Evolutionary conservation across 1,139 yeast species (phyloP).

Genomic region (Fermentozyma sake): DNA sequence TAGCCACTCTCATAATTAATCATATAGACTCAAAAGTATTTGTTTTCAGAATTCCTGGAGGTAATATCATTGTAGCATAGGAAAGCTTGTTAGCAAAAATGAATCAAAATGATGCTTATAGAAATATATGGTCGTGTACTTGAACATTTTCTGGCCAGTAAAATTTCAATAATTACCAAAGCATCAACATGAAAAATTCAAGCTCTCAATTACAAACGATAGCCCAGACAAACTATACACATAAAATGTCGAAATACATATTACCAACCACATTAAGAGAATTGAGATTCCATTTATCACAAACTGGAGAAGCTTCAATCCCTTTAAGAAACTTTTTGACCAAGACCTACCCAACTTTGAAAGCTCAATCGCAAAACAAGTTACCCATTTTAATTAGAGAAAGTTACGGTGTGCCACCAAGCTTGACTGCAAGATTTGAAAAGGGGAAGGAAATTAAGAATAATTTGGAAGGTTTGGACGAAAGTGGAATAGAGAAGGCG

Average conservation of each 20-base stretch:
- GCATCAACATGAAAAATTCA: too few species aligned
- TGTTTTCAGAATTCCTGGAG: too few species aligned
- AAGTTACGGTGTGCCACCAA: conserved; percentile 67
- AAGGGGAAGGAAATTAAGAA: conserved; percentile 42
- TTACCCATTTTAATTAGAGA: conserved; percentile 76
- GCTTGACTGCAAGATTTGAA: conserved; percentile 66
- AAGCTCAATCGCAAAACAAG: conserved; percentile 37
- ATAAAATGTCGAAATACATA: conserved; percentile 59
- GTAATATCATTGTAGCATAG: too few species aligned
- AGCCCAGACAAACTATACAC: too few species aligned
- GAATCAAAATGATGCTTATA: too few species aligned
- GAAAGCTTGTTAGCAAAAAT: too few species aligned
- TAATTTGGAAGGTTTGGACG: conserved; percentile 44
- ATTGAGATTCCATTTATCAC: conserved; percentile 75
- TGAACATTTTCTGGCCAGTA: conserved; percentile 7
- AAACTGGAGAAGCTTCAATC: conserved; percentile 65
- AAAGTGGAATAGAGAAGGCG: conserved; percentile 33
- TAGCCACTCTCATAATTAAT: conserved; percentile 1
- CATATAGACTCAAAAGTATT: too few species aligned
- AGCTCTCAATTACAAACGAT: too few species aligned
- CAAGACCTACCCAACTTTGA: conserved; percentile 57
- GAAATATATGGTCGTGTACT: too few species aligned
- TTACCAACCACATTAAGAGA: conserved; percentile 68
- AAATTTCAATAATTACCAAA: conserved; percentile 7
- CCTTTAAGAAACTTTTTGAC: conserved; percentile 62